phyloP scores from a whole-genome alignment of 1,284 basidiomycete species.

The Pyrrhoderma lamaoense region DNA sequence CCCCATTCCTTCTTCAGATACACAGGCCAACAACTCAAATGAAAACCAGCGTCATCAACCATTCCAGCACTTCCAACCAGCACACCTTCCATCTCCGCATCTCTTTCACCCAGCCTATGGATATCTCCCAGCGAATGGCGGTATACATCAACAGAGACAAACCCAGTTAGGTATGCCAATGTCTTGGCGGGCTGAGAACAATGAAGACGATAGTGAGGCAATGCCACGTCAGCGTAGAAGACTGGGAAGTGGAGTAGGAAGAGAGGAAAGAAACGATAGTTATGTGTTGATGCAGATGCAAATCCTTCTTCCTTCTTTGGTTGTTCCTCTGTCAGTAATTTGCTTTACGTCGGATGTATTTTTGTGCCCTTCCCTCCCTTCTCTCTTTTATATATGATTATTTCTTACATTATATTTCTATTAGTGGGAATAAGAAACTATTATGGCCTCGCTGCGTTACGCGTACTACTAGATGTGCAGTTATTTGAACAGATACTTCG shows the following conservation, averaged over 20 bases:
- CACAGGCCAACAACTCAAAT: neutral
- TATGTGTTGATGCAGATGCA: no score
- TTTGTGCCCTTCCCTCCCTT: no score
- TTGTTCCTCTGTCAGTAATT: no score
- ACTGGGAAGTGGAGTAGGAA: slow-evolving; percentile 6
- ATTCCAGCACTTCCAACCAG: neutral
- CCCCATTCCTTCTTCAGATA: neutral
- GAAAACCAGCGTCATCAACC: neutral
- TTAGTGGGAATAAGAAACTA: no score
- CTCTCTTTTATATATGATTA: no score
- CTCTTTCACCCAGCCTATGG: slow-evolving; percentile 14
- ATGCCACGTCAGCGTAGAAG: slow-evolving; percentile 14
- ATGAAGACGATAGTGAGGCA: slow-evolving; percentile 2
- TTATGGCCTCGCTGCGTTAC: no score
- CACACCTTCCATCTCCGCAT: slow-evolving; percentile 8
- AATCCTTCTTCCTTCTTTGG: no score
- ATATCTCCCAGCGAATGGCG: slow-evolving; percentile 7
- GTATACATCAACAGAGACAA: neutral
- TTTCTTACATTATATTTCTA: no score
- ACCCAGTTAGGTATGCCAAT: neutral
- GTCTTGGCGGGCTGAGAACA: slow-evolving; percentile 12
- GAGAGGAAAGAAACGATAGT: neutral
- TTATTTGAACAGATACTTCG: no score
- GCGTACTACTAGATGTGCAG: no score
- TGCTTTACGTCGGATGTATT: no score